Conservation (phyloP, 2,329 filamentous ascomycete genomes). For the Capronia coronata region DNA sequence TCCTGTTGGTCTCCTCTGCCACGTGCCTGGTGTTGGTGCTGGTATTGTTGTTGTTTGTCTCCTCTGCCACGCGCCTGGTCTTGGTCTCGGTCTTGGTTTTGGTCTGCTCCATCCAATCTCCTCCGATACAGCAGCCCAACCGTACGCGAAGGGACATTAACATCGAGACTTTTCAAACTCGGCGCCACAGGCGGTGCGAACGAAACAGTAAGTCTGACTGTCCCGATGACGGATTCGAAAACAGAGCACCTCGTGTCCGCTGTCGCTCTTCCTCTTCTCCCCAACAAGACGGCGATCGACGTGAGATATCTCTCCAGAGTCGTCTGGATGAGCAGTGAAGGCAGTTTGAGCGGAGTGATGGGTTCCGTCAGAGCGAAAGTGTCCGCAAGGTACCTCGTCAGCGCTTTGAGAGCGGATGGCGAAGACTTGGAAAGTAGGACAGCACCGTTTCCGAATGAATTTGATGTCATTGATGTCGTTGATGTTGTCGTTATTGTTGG, state of each 20-base stretch:
- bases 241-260: neutral
- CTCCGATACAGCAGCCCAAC: constrained; percentile 1
- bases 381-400: constrained; percentile 13
- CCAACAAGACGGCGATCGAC: constrained; percentile 2
- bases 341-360: constrained; percentile 19
- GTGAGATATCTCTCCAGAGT: constrained; percentile 14
- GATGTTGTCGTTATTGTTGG: too few relatives aligned
- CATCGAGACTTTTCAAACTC: constrained; percentile 22
- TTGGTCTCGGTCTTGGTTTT: too few relatives aligned
- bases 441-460: neutral
- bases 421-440: constrained; percentile 20
- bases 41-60: too few relatives aligned
- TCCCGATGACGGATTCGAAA: constrained; percentile 17
- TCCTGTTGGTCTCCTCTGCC: too few relatives aligned
- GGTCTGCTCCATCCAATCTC: neutral
- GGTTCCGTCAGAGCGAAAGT: constrained; percentile 12
- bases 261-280: neutral
- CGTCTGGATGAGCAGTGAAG: constrained; percentile 11
- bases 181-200: constrained; percentile 20
- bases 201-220: constrained; percentile 19
- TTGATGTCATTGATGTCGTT: neutral
- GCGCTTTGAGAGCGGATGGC: constrained; percentile 7
- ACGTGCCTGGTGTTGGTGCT: too few relatives aligned
- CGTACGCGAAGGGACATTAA: constrained; percentile 18
- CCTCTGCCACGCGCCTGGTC: too few relatives aligned